These are phyloP conservation scores for Colletotrichum salicis DNA, from an alignment of 2,329 filamentous ascomycete species.

Conservation along the genomic window DNA sequence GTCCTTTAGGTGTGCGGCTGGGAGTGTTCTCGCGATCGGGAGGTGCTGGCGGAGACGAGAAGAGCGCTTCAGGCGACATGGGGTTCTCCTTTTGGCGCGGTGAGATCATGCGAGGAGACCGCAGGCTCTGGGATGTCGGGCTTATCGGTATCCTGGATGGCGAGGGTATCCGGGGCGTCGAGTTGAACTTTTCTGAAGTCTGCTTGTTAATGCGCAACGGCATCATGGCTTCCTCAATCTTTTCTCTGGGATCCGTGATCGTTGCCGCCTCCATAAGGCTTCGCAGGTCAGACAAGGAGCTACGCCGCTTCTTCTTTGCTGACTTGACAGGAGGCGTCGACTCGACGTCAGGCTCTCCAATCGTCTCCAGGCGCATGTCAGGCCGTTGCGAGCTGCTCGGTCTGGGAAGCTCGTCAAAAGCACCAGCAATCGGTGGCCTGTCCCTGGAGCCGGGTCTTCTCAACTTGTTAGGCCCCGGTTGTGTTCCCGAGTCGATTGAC, in stretches of 20 bases:
- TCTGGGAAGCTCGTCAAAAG: constrained; percentile 68
- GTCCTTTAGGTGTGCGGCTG: constrained; percentile 40
- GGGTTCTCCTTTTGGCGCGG: constrained; percentile 59
- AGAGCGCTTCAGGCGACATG: constrained; percentile 29
- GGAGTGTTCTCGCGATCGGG: constrained; percentile 25
- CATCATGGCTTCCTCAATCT: constrained; percentile 52
- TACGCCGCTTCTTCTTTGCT: constrained; percentile 84
- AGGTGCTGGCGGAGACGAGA: constrained; percentile 15
- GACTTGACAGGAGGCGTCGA: constrained; percentile 45
- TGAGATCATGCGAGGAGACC: constrained; percentile 48
- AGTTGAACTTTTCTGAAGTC: constrained; percentile 68
- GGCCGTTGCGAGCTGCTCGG: constrained; percentile 68
- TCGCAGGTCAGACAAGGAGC: constrained; percentile 88
- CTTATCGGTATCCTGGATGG: constrained; percentile 65
- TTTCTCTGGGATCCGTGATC: constrained; percentile 54
- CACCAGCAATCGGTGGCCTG: constrained; percentile 68
- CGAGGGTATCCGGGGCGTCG: constrained; percentile 55
- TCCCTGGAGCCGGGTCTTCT: constrained; percentile 68
- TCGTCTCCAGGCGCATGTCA: constrained; percentile 67
- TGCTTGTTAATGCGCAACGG: constrained; percentile 64
- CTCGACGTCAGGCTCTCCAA: constrained; percentile 64
- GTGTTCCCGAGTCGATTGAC: constrained; percentile 77
- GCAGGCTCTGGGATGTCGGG: constrained; percentile 53
- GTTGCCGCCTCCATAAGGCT: constrained; percentile 72
- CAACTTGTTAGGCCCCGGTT: constrained; percentile 58